Base-by-base conservation (phyloP, 2,329 filamentous ascomycete genomes). In the Sporothrix curviconia region DNA sequence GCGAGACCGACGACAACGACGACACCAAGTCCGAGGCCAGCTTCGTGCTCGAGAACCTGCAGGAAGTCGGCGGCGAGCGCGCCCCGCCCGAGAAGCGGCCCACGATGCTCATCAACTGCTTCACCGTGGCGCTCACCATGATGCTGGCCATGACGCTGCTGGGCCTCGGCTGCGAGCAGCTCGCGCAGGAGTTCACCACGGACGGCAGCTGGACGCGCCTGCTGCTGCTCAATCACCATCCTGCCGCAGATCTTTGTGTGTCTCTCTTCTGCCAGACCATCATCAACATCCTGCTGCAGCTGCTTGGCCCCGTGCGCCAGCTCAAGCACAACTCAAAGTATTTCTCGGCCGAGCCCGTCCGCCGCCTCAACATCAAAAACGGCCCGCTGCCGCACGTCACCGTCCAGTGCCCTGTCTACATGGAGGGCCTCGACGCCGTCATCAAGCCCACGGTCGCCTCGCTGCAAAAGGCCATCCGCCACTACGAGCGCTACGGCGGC, bases 341-440 rank as follows among this genome's bases (percentile, higher is more conserved):
- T 74, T 94, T 87, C 73, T 92, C 89, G 0, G 89, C 87, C 1
- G 76, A 78, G n/a, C 78, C 85, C 8, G 84, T 86, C 1, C 79
- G 80, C 19, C 77, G 87, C 49, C 71, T 91, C n/a, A n/a, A n/a
- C n/a, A n/a, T n/a, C n/a, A 28, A 79, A 80, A 57, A 74, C 71
- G 1, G 66, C 72, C 67, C 76, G 25, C 77, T 92, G 15, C 87
- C 87, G 2, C 88, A 90, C 66, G 78, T 90, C 62, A 92, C 89
- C 3, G 87, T 95, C 42, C 90, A 95, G 67, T 92, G 89, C 69
- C 90, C 90, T 4, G 88, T 95, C 0, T 95, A 94, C 75, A 94
- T 92, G 70, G 90, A 95, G 69, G 89, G 89, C 62, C 78, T 95
- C 3, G 74, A 74, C 36, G 82, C 77, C 60, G 90, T 95, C 70